Base-by-base conservation (phyloP, 139 green algal genomes). In the Micractinium sp. region DNA sequence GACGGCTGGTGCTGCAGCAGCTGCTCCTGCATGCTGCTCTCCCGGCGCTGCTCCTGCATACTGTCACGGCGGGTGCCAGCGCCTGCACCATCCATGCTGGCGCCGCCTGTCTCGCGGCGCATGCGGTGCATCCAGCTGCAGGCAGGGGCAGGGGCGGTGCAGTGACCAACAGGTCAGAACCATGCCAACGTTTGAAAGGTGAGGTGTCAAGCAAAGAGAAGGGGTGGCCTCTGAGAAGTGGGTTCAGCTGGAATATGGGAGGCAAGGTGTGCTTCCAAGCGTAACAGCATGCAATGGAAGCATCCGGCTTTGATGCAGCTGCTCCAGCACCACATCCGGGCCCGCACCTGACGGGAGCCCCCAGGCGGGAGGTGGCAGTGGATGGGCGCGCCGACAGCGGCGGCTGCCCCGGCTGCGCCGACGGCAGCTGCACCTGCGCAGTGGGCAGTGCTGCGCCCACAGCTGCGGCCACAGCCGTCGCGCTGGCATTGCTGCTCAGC, bases 111-210 rank as follows among this genome's bases (percentile, higher is more conserved):
- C 56, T 47, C 81, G 4, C 81, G 81, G 18, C 56, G 35, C 81
- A 86, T 74, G 39, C 84, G 69, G 19, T 88, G 66, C 61, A 81
- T 81, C 84, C 84, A 88, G 67, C 69, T 71, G 77, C 77, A 23
- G 9, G 36, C 22, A n/a, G 25, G 39, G 39, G 1, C 14, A 39
- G 15, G 73, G 31, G 31, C 23, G 22, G 63, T 27, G 63, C 16
- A 9, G 47, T 56, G 47, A 56, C 47, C 47, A 56, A 9, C 47
- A 5, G 47, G 47, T 9, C 47, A 73, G 14, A 29, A 73, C 7
- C 63, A 20, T 29, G 63, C 63, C 20, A 25, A 15, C 3, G 63
- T 73, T 15, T 73, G 63, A 73, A 73, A 25, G 23, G 16, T 3
- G 23, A 29, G 23, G 66, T n/a, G 22, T 27, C 66, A 56, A 56